These are phyloP conservation scores for Venturia effusa DNA, from an alignment of 2,329 filamentous ascomycete species.

Conservation along the genomic window DNA sequence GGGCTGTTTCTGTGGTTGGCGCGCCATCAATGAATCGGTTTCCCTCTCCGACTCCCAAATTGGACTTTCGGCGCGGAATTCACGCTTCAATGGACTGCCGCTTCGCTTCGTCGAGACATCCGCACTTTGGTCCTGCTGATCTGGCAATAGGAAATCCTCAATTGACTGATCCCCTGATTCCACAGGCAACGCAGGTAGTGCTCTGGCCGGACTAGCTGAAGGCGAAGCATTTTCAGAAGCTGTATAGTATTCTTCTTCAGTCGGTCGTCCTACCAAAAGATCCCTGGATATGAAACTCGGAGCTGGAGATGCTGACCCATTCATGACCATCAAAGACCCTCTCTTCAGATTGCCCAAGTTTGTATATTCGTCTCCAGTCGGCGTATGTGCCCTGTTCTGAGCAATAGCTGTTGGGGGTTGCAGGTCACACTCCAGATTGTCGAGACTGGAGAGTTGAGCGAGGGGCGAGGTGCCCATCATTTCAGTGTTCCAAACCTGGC, in stretches of 20 bases:
- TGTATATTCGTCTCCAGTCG: conserved; percentile 30
- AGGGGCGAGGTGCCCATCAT: conserved; percentile 18
- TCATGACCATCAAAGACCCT: conserved; percentile 36
- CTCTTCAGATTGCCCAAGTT: conserved; percentile 31
- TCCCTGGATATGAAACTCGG: conserved; percentile 21
- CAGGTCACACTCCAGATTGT: conserved; percentile 14
- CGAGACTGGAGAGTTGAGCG: conserved; percentile 16
- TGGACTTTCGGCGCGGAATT: background rate
- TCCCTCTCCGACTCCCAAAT: background rate
- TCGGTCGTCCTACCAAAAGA: background rate
- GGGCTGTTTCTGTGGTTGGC: background rate
- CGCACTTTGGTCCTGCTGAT: background rate
- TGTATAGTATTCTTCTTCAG: conserved; percentile 16
- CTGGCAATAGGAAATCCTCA: background rate
- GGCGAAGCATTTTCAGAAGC: conserved; percentile 11
- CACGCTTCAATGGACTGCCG: conserved; percentile 5
- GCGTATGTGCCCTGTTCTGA: conserved; percentile 25
- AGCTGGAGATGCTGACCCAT: conserved; percentile 35
- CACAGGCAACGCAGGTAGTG: background rate
- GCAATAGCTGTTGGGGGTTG: background rate
- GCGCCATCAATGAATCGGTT: background rate
- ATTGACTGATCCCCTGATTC: no score
- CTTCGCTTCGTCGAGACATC: background rate
- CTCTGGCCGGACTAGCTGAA: background rate
- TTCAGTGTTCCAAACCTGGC: conserved; percentile 20